Evolutionary conservation across 2,329 filamentous ascomycete genomes (phyloP).

Genomic region (Pseudonectria buxi): DNA sequence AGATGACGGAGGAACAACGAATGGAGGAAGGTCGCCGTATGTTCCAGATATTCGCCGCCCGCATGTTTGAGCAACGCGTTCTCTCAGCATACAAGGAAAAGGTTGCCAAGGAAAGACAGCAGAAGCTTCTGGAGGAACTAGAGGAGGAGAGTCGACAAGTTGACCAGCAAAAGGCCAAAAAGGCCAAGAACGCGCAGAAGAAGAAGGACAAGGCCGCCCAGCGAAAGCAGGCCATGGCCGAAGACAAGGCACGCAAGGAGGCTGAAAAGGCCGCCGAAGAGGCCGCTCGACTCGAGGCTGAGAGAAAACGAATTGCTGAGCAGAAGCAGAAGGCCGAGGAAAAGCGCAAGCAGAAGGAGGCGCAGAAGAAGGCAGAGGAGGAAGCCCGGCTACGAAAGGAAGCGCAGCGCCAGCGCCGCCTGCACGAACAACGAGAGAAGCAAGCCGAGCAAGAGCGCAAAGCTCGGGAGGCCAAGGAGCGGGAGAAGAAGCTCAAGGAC

Average conservation of each 20-base stretch:
- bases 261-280: slow-evolving; percentile 87
- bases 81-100: slow-evolving; percentile 97
- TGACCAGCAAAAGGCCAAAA: slow-evolving; percentile 80
- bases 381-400: slow-evolving; percentile 82
- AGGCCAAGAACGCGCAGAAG: slow-evolving; percentile 88
- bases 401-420: slow-evolving; percentile 69
- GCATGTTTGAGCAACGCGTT: slow-evolving; percentile 98
- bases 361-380: slow-evolving; percentile 82
- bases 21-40: slow-evolving; percentile 98
- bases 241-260: slow-evolving; percentile 81
- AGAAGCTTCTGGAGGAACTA: slow-evolving; percentile 84
- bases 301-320: slow-evolving; percentile 75
- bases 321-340: slow-evolving; percentile 78
- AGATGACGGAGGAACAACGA: slow-evolving; percentile 95
- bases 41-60: slow-evolving; percentile 98
- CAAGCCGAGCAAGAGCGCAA: slow-evolving; percentile 83
- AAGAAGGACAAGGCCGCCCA: slow-evolving; percentile 88
- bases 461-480: slow-evolving; percentile 51
- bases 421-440: slow-evolving; percentile 78
- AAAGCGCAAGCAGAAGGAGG: slow-evolving; percentile 84
- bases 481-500: slow-evolving; percentile 79
- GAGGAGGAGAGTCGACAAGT: slow-evolving; percentile 75
- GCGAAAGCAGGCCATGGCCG: slow-evolving; percentile 83
- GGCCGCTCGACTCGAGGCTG: slow-evolving; percentile 64
- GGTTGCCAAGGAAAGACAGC: slow-evolving; percentile 85